Conservation (phyloP, 345 rosid genomes). For the Citrus maxima region DNA sequence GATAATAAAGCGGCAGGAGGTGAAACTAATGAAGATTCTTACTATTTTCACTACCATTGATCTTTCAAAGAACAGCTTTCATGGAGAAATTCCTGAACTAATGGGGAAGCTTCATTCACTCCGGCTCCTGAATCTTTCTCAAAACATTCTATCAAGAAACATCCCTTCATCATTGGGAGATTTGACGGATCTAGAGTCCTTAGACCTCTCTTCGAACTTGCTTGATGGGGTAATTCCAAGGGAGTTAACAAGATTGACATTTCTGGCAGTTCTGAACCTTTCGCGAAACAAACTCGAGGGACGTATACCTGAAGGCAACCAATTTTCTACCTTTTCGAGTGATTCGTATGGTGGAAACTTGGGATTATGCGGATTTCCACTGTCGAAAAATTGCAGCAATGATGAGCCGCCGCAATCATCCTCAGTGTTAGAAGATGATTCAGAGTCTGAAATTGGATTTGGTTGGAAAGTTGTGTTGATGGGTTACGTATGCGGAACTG, state of each 20-base stretch:
- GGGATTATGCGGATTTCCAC: conserved; percentile 23
- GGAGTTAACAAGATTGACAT: background rate
- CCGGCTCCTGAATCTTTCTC: background rate
- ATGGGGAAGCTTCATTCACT: background rate
- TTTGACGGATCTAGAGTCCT: background rate
- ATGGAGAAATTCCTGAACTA: background rate
- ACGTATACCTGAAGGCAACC: background rate
- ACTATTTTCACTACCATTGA: background rate
- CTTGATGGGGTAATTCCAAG: background rate
- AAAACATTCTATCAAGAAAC: background rate
- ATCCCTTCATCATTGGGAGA: background rate
- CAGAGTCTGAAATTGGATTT: background rate
- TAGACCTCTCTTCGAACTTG: background rate
- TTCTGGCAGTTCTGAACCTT: background rate
- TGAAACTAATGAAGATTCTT: background rate
- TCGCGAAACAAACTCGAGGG: too few species aligned
- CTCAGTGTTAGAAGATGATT: background rate
- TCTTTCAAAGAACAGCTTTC: background rate
- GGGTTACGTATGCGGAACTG: conserved; percentile 20
- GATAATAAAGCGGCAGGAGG: background rate
- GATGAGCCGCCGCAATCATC: background rate
- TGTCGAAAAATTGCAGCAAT: background rate
- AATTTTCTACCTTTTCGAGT: background rate
- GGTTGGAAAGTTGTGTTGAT: conserved; percentile 10
- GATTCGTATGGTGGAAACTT: conserved; percentile 7